Base-by-base conservation (phyloP, 192 early-diverging fungal genomes). In the Pilaira anomala region DNA sequence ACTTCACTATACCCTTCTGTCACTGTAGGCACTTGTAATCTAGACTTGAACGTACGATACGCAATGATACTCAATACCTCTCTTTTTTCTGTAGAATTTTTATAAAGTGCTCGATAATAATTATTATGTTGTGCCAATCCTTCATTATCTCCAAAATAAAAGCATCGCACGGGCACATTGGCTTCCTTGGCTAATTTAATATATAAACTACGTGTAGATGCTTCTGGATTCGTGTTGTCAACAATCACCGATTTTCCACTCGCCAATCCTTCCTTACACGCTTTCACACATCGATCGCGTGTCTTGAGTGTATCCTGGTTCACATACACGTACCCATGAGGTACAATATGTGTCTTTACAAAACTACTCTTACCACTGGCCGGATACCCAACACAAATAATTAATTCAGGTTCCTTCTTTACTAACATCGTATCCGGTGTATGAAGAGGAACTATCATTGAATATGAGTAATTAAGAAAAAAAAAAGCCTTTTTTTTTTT, bases 331-430 rank as follows among this genome's bases (percentile, higher is more conserved):
- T 91, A 92, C 0, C 84, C 85, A 14, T 85, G 78, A 1, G 80
- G 73, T 19, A 80, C 68, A 28, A 94, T 71, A 30, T 90, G 78
- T n/a, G 67, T 77, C 7, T 69, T 62, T 1, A 85, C 78, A 80
- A 94, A 93, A 2, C 80, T 84, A 0, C 87, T 85, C 70, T 96
- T 97, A 19, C 95, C 95, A 18, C 82, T 85, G 0, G 90, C 95
- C 1, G 93, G 93, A 11, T 80, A 82, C 1, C 95, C 95, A 57
- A 93, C 89, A 14, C 88, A 80, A 0, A 97, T 56, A 16, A 95
- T 75, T 45, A 94, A 24, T 67, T 90, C 83, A n/a, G 42, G 62
- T 41, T 60, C 53, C 29, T 63, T 65, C 25, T 36, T 65, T 40
- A 59, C 46, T 12, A 74, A 19, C 4, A 22, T 33, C 7, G 24